Base-by-base conservation (phyloP, 2,329 filamentous ascomycete genomes). In the Colletotrichum cereale region DNA sequence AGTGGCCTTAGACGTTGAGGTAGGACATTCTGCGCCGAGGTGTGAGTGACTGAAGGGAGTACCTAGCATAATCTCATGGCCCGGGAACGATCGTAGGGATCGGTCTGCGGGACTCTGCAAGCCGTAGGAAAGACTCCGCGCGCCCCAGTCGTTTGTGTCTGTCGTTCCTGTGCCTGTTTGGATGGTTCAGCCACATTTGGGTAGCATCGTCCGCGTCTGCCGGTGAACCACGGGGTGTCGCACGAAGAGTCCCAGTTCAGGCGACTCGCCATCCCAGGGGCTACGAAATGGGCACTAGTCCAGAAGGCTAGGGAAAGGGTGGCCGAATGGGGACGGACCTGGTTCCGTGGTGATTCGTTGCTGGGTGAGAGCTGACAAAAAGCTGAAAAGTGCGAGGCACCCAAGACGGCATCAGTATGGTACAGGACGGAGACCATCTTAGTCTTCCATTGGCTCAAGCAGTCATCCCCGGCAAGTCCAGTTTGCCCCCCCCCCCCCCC, bases 321-420 rank as follows among this genome's bases (percentile, higher is more conserved):
- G 52, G 52, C 68, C 68, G 53, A 68, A 71, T 68, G 21, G 65
- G 58, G 58, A 68, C 69, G 69, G 69, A 68, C 58, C 58, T 71
- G 58, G 65, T 66, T 71, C 69, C 69, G 69, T 48, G 38, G 12
- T 60, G 60, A 68, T 71, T 58, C 36, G 58, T 53, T 21, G 26
- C 36, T 21, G 21, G 24, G 14, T 60, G 36, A 42, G 44, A 71
- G 44, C 50, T 57, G 65, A 67, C 44, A 56, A 67, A 71, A 62
- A 53, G 63, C 36, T 47, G 57, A 67, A 67, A 67, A 67, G 58
- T 68, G 40, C 42, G 65, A 40, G 50, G 47, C 38, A 56, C 62
- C 47, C 48, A 42, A 42, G 48, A 40, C 34, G 47, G 36, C 29
- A 44, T 24, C n/a, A 21, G 44, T 50, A 14, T 50, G 58, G 44